phyloP scores from a whole-genome alignment of 495 filamentous ascomycete species.

The Achaetomiella virescens region DNA sequence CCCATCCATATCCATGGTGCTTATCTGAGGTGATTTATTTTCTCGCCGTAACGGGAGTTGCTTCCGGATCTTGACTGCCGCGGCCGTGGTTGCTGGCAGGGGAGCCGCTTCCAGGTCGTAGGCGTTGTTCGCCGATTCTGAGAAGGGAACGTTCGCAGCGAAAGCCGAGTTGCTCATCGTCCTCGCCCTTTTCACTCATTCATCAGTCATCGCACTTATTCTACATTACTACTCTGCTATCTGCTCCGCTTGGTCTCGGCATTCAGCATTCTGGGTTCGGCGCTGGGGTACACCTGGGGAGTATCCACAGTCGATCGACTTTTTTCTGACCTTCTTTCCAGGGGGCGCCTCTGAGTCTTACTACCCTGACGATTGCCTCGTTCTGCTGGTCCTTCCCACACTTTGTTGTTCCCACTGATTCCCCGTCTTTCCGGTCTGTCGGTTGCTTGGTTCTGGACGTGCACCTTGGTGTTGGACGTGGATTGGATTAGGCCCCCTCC shows the following conservation, averaged over 20 bases:
- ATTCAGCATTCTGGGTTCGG: neutral
- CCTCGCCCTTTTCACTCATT: neutral
- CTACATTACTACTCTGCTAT: neutral
- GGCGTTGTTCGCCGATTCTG: no score
- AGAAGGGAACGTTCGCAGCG: no score
- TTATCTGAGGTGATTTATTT: neutral
- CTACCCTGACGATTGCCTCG: neutral
- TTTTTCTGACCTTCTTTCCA: constrained; percentile 1
- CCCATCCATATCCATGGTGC: neutral
- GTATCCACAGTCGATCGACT: constrained; percentile 1
- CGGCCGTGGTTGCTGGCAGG: neutral
- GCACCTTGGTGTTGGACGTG: neutral
- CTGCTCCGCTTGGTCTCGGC: neutral
- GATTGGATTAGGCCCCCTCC: neutral
- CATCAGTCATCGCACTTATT: neutral
- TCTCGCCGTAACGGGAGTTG: neutral
- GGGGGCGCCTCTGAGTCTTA: neutral
- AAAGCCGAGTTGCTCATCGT: no score
- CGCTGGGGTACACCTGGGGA: neutral
- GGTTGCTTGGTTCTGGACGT: neutral
- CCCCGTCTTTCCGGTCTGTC: neutral
- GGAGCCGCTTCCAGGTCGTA: no score
- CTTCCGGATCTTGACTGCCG: neutral
- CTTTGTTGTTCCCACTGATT: constrained; percentile 1
- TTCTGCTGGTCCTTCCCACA: neutral